Conservation (phyloP, 768 basidiomycete species). For the Rhodotorula diobovata region DNA sequence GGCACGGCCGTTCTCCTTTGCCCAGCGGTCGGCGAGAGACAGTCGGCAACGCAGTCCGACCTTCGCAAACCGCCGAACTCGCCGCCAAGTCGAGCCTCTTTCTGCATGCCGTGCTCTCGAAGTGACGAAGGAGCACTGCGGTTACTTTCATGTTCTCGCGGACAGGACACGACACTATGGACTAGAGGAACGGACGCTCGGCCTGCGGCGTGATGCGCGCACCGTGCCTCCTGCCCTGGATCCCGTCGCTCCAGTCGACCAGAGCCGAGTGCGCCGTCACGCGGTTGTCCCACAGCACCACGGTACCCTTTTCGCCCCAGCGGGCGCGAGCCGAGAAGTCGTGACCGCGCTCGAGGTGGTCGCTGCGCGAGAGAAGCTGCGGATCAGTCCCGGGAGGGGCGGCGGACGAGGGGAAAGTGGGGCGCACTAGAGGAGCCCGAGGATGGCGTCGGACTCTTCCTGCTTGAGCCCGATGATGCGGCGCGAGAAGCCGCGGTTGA, state of each 20-base stretch:
- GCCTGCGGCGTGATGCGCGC: conserved; percentile 39
- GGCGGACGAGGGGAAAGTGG: too few species aligned
- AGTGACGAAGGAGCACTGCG: too few species aligned
- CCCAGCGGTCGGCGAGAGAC: too few species aligned
- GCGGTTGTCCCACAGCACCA: conserved; percentile 72
- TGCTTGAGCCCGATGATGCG: conserved; percentile 77
- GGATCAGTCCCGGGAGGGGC: background rate
- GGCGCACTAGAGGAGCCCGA: conserved; percentile 45
- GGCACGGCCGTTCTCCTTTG: too few species aligned
- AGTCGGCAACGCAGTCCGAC: too few species aligned
- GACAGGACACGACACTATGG: too few species aligned
- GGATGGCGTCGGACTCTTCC: conserved; percentile 68
- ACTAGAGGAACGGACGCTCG: conserved; percentile 31
- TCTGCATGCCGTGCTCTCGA: too few species aligned
- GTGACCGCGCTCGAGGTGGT: conserved; percentile 71
- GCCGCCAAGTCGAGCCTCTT: too few species aligned
- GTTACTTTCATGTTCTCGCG: too few species aligned
- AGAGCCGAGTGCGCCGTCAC: conserved; percentile 38
- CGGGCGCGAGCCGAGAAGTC: conserved; percentile 73
- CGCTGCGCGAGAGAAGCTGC: conserved; percentile 33
- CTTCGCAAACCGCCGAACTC: too few species aligned
- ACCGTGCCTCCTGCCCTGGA: conserved; percentile 30
- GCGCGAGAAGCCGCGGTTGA: conserved; percentile 74
- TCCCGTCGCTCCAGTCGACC: conserved; percentile 29
- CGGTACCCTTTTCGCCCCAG: conserved; percentile 65